These are phyloP conservation scores for Arthonia radiata DNA, from an alignment of 495 filamentous ascomycete genomes.

Conservation along the genomic window DNA sequence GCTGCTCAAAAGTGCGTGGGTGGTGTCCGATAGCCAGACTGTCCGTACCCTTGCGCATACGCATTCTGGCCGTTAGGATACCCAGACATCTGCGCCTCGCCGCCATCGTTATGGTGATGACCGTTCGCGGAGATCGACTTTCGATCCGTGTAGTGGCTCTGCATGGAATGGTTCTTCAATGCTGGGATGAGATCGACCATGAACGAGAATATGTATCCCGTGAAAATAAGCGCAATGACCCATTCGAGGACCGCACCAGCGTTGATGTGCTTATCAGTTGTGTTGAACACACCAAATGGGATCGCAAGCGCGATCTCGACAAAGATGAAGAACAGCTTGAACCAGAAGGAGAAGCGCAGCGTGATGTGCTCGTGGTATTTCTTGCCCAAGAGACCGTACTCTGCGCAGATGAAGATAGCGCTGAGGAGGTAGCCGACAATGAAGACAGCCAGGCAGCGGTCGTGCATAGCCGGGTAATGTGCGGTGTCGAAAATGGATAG, in stretches of 20 bases:
- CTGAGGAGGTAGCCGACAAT: constrained; percentile 56
- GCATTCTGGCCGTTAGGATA: no score
- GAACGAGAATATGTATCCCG: constrained; percentile 72
- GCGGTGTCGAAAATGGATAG: constrained; percentile 66
- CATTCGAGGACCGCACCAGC: constrained; percentile 36
- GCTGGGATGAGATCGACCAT: constrained; percentile 71
- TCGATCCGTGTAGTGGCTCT: constrained; percentile 8
- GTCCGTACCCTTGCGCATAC: no score
- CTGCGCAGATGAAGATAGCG: constrained; percentile 64
- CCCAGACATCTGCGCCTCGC: no score
- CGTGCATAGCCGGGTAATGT: constrained; percentile 37
- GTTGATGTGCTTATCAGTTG: constrained; percentile 14
- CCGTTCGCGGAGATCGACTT: no score
- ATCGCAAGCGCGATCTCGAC: constrained; percentile 54
- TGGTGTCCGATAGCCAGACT: no score
- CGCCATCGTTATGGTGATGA: no score
- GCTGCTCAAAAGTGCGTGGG: no score
- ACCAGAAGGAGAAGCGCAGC: constrained; percentile 50
- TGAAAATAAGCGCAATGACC: constrained; percentile 76
- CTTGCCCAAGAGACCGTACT: constrained; percentile 63
- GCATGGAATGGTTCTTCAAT: constrained; percentile 30
- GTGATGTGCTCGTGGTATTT: constrained; percentile 49
- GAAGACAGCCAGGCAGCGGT: constrained; percentile 60
- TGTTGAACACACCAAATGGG: constrained; percentile 21
- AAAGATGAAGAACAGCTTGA: constrained; percentile 61